These are phyloP conservation scores for Saturnispora serradocipensis DNA, from an alignment of 805 yeast genomes.

Conservation along the genomic window DNA sequence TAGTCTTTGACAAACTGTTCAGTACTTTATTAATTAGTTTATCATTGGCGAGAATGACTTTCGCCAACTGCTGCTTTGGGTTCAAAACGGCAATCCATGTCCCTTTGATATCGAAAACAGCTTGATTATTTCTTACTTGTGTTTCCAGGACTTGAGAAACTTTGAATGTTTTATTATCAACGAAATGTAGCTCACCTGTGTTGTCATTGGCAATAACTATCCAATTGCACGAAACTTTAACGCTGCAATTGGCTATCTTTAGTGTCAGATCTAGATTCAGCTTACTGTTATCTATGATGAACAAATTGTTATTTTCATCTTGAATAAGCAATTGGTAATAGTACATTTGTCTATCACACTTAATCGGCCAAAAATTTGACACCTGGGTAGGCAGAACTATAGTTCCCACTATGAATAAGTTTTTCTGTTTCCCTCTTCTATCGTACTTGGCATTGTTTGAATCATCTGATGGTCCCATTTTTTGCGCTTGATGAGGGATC, in stretches of 20 bases:
- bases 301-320: not conserved
- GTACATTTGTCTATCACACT: not conserved
- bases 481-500: conserved; percentile 17
- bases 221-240: conserved; percentile 2
- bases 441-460: not conserved
- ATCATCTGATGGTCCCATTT: not conserved
- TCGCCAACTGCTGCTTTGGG: conserved; percentile 28
- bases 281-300: not conserved
- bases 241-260: not conserved
- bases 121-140: conserved; percentile 26
- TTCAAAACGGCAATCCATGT: conserved; percentile 34
- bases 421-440: not conserved
- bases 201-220: conserved; percentile 15
- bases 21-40: conserved; percentile 41
- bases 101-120: conserved; percentile 42
- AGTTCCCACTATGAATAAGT: not conserved
- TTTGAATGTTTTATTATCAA: not conserved
- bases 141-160: conserved; percentile 6
- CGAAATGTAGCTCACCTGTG: conserved; percentile 14
- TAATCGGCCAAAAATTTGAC: not conserved
- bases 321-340: not conserved
- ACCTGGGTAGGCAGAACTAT: not conserved
- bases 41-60: conserved; percentile 37
- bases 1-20: conserved; percentile 39
- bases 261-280: not conserved